Evolutionary conservation across 306 rosid genomes (phyloP).

Genomic region (Cicer chorassanicum): DNA sequence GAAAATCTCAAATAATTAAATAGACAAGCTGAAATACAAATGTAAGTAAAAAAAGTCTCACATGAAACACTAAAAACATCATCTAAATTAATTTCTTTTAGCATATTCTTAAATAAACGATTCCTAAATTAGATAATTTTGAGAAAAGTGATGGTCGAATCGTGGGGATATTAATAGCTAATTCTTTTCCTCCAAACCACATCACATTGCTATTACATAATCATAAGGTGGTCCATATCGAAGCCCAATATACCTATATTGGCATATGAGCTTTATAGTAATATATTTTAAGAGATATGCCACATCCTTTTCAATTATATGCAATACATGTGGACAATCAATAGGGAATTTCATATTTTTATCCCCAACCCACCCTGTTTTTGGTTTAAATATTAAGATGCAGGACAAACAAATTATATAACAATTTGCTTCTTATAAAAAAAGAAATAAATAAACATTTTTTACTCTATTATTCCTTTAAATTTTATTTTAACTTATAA

Average conservation of each 20-base stretch:
- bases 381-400: constrained; percentile 28
- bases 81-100: no score
- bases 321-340: constrained; percentile 35
- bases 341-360: constrained; percentile 20
- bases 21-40: no score
- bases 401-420: constrained; percentile 1
- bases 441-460: background rate
- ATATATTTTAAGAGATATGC: constrained; percentile 41
- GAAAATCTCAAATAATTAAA: no score
- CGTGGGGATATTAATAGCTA: constrained; percentile 6
- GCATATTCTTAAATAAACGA: background rate
- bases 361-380: constrained; percentile 18
- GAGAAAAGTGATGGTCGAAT: constrained; percentile 38
- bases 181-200: constrained; percentile 21
- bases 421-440: background rate
- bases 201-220: constrained; percentile 35
- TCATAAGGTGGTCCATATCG: constrained; percentile 46
- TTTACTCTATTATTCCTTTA: background rate
- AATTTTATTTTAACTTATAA: background rate
- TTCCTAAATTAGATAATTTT: constrained; percentile 4
- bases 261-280: constrained; percentile 25
- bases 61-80: no score
- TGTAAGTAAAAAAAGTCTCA: no score
- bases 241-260: constrained; percentile 35
- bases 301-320: constrained; percentile 24